Evolutionary conservation across 441 rosid species (phyloP).

Genomic region (Euphorbia corollata): DNA sequence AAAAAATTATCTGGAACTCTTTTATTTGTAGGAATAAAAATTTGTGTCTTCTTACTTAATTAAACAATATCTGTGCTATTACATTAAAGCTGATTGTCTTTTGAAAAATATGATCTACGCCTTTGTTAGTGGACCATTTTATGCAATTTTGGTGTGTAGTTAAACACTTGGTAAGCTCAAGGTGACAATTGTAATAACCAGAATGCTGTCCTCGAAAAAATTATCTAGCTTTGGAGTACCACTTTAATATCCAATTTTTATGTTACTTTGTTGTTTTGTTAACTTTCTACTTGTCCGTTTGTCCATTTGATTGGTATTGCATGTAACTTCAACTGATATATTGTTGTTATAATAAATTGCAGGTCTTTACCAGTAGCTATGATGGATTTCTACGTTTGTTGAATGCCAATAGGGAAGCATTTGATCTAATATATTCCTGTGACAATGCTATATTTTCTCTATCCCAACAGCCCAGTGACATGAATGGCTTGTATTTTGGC

Average conservation of each 20-base stretch:
- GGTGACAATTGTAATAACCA: too few relatives aligned
- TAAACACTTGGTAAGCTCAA: too few relatives aligned
- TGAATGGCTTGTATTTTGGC: slow-evolving; percentile 45
- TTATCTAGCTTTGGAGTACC: background rate
- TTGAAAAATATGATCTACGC: too few relatives aligned
- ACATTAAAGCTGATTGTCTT: background rate
- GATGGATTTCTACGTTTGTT: slow-evolving; percentile 59
- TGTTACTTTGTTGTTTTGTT: background rate
- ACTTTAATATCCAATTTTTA: background rate
- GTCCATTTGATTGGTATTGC: background rate
- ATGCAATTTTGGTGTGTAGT: too few relatives aligned
- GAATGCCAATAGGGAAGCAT: slow-evolving; percentile 64
- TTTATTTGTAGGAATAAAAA: too few relatives aligned
- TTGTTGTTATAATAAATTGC: slow-evolving; percentile 16
- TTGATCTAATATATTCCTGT: slow-evolving; percentile 45
- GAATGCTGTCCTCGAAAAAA: too few relatives aligned
- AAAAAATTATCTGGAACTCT: too few relatives aligned
- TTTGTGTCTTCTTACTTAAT: too few relatives aligned
- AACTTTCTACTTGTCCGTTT: background rate
- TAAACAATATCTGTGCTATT: background rate
- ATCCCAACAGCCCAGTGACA: slow-evolving; percentile 45
- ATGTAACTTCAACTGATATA: background rate
- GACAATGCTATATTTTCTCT: slow-evolving; percentile 52
- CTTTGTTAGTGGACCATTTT: too few relatives aligned
- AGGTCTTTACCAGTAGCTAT: slow-evolving; percentile 62